These are phyloP conservation scores for Colletotrichum costaricense DNA, from an alignment of 2,329 filamentous ascomycete species.

Conservation along the genomic window DNA sequence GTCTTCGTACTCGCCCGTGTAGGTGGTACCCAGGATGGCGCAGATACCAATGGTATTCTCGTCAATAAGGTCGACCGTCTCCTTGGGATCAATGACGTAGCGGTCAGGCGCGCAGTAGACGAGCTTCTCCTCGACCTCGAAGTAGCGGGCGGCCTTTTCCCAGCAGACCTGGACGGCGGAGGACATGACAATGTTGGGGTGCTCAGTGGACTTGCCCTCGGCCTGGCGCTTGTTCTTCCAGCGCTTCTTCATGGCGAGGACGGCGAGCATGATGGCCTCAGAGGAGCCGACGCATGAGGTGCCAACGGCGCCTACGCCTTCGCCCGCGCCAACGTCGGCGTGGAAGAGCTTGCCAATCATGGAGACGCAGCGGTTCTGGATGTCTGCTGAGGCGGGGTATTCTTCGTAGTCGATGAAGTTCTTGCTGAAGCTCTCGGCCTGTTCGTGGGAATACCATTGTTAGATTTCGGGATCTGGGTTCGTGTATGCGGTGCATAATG, in stretches of 20 bases:
- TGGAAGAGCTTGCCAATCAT: slow-evolving; percentile 94
- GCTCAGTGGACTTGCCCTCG: slow-evolving; percentile 82
- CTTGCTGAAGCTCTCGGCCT: slow-evolving; percentile 83
- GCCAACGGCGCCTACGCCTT: slow-evolving; percentile 76
- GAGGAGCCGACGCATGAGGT: slow-evolving; percentile 91
- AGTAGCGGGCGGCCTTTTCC: slow-evolving; percentile 92
- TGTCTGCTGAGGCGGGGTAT: slow-evolving; percentile 83
- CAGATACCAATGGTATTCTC: slow-evolving; percentile 91
- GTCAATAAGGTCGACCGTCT: slow-evolving; percentile 70
- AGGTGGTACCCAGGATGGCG: slow-evolving; percentile 90
- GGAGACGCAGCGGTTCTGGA: slow-evolving; percentile 91
- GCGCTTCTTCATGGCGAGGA: slow-evolving; percentile 93
- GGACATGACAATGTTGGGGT: slow-evolving; percentile 95
- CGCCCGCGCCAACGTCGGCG: slow-evolving; percentile 67
- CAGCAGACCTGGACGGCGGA: slow-evolving; percentile 97
- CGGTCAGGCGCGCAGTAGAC: slow-evolving; percentile 72
- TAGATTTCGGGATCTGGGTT: background rate
- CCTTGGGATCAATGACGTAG: slow-evolving; percentile 72
- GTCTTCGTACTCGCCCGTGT: slow-evolving; percentile 96
- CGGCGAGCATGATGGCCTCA: slow-evolving; percentile 86
- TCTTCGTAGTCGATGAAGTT: slow-evolving; percentile 96
- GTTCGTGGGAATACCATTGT: no score
- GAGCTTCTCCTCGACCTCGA: slow-evolving; percentile 91
- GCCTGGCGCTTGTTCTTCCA: slow-evolving; percentile 91
- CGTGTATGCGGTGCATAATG: background rate